Evolutionary conservation across 2,329 filamentous ascomycete genomes (phyloP).

Genomic region (Cryphonectria naterciae): DNA sequence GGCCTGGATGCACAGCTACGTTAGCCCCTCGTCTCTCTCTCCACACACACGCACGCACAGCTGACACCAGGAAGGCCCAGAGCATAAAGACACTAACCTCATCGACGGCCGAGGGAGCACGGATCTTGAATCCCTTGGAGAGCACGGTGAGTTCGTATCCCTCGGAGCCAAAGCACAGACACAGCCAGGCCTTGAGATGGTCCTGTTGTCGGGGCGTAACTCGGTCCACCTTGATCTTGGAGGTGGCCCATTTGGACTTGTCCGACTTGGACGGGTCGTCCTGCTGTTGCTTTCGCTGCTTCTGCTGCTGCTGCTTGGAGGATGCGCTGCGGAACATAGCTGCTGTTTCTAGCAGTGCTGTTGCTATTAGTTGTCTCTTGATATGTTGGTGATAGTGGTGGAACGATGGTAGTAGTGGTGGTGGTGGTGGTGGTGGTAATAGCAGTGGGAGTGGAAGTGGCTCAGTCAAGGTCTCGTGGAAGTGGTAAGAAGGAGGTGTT

Average conservation of each 20-base stretch:
- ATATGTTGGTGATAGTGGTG: neutral
- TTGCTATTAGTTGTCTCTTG: neutral
- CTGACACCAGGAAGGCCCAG: neutral
- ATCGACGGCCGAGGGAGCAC: neutral
- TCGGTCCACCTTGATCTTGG: neutral
- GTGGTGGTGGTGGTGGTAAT: neutral
- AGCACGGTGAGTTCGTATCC: neutral
- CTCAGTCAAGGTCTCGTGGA: neutral
- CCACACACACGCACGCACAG: neutral
- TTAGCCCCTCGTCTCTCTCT: neutral
- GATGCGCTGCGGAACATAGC: neutral
- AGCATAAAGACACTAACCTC: neutral
- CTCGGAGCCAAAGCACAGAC: constrained; percentile 4
- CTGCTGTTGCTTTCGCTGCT: neutral
- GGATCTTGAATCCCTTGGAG: constrained; percentile 2
- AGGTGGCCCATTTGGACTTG: constrained; percentile 6
- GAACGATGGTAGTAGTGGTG: neutral
- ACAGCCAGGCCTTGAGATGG: constrained; percentile 17
- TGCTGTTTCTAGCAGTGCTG: neutral
- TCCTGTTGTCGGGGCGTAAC: constrained; percentile 1
- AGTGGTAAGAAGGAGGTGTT: neutral
- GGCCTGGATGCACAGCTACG: neutral
- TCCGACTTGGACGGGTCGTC: neutral
- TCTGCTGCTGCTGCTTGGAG: constrained; percentile 2
- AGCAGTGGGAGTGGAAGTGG: neutral